These are phyloP conservation scores for Aspergillus amoenus DNA, from an alignment of 2,329 filamentous ascomycete species.

Conservation along the genomic window DNA sequence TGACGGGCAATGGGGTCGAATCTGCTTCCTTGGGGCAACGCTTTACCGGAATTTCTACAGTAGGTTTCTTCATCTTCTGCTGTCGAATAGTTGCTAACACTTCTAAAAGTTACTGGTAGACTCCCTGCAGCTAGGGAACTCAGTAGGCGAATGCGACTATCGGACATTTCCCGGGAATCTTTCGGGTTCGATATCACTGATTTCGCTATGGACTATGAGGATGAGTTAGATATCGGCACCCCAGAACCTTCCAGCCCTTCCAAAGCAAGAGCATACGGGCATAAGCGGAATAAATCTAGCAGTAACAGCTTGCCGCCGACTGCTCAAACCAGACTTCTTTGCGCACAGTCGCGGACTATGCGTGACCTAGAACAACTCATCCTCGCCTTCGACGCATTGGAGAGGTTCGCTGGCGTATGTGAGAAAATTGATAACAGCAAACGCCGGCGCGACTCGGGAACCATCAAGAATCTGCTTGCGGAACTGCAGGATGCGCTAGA, in stretches of 20 bases:
- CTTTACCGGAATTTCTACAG: constrained; percentile 83
- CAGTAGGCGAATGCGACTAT: constrained; percentile 50
- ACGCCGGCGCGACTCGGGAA: constrained; percentile 34
- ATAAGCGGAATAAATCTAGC: constrained; percentile 28
- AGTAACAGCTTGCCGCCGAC: constrained; percentile 26
- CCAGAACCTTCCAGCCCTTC: constrained; percentile 32
- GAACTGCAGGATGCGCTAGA: constrained; percentile 57
- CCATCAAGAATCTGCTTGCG: constrained; percentile 53
- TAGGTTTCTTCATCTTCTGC: constrained; percentile 53
- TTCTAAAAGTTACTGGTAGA: constrained; percentile 29
- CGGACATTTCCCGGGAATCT: constrained; percentile 44
- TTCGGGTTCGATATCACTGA: constrained; percentile 41
- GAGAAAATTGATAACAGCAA: constrained; percentile 43
- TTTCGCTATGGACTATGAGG: constrained; percentile 21
- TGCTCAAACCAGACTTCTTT: constrained; percentile 25
- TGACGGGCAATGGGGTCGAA: constrained; percentile 68
- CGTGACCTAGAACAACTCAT: constrained; percentile 69
- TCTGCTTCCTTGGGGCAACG: constrained; percentile 66
- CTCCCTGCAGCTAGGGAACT: constrained; percentile 58
- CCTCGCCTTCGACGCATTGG: constrained; percentile 64
- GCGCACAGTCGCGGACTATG: constrained; percentile 59
- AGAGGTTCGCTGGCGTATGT: constrained; percentile 62
- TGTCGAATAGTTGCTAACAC: constrained; percentile 1
- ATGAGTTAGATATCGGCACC: constrained; percentile 23
- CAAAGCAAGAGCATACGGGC: constrained; percentile 30